Percentiles rank a stretch among this genome's conserved stretches.
These are phyloP conservation scores for Sporisorium iseilematis-ciliati DNA, from an alignment of 1,284 basidiomycete genomes.

Conservation along the genomic window DNA sequence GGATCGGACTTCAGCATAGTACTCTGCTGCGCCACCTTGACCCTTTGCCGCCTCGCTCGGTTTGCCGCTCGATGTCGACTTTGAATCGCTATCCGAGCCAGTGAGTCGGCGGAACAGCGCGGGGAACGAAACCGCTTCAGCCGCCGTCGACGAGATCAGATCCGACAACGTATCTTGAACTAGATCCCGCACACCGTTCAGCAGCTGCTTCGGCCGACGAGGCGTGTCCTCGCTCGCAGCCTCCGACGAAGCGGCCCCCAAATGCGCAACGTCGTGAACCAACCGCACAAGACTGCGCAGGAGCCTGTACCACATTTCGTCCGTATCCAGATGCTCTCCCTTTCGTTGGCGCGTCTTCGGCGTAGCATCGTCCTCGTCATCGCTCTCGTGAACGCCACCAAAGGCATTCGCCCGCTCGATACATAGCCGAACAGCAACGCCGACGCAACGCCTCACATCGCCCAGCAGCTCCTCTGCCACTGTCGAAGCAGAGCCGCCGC, in stretches of 20 bases:
- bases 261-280: constrained; percentile 74
- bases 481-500: neutral
- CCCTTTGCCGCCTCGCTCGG: constrained; percentile 37
- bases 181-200: constrained; percentile 72
- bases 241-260: neutral
- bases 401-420: constrained; percentile 44
- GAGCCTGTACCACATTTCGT: constrained; percentile 91
- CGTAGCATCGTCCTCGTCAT: constrained; percentile 25
- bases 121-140: constrained; percentile 88
- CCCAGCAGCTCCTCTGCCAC: constrained; percentile 25
- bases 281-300: constrained; percentile 83
- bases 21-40: constrained; percentile 32
- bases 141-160: constrained; percentile 84
- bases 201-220: constrained; percentile 17
- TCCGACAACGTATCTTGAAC: constrained; percentile 87
- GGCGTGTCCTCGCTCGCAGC: neutral
- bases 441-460: constrained; percentile 35
- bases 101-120: constrained; percentile 85
- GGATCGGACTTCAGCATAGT: constrained; percentile 89
- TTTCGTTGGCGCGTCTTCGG: neutral
- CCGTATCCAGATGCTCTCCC: constrained; percentile 72
- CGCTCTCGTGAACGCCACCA: constrained; percentile 35
- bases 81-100: constrained; percentile 71
- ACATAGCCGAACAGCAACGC: constrained; percentile 53
- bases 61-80: constrained; percentile 70